phyloP scores from a whole-genome alignment of 2,329 filamentous ascomycete species.

The Penicillium rolfsii region DNA sequence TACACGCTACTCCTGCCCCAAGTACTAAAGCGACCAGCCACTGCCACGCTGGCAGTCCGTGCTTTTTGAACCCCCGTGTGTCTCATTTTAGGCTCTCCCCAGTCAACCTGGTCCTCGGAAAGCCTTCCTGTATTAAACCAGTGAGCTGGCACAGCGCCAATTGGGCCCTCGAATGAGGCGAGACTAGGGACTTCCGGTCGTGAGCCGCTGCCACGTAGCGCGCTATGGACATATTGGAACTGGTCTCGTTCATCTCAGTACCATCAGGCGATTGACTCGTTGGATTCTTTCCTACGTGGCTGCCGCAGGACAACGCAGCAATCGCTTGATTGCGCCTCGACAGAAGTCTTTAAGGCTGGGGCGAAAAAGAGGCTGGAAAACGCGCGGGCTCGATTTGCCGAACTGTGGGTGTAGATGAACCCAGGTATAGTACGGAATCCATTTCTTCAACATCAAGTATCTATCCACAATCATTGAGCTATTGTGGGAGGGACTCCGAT shows the following conservation, averaged over 20 bases:
- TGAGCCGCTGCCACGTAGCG: slow-evolving; percentile 25
- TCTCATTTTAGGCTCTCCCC: neutral
- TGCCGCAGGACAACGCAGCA: slow-evolving; percentile 7
- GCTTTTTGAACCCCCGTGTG: slow-evolving; percentile 7
- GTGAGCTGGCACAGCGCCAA: slow-evolving; percentile 16
- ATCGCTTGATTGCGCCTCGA: slow-evolving; percentile 1
- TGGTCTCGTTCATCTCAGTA: neutral
- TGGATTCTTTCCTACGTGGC: slow-evolving; percentile 1
- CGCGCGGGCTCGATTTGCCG: slow-evolving; percentile 1
- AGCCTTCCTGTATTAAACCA: slow-evolving; percentile 4
- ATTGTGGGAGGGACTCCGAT: neutral
- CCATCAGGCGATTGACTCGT: neutral
- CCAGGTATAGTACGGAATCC: neutral
- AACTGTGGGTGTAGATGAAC: neutral
- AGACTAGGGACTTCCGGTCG: slow-evolving; percentile 1
- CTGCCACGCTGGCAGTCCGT: slow-evolving; percentile 29
- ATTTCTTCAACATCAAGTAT: neutral
- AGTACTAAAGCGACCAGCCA: slow-evolving; percentile 16
- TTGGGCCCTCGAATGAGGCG: slow-evolving; percentile 9
- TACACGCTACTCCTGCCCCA: slow-evolving; percentile 6
- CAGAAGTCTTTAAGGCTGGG: neutral
- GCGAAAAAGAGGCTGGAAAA: slow-evolving; percentile 3
- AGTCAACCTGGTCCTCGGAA: neutral
- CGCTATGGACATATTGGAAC: slow-evolving; percentile 3
- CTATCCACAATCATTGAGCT: too few species aligned